Conservation (phyloP, 441 rosid species). For the Euphorbia celastroides region DNA sequence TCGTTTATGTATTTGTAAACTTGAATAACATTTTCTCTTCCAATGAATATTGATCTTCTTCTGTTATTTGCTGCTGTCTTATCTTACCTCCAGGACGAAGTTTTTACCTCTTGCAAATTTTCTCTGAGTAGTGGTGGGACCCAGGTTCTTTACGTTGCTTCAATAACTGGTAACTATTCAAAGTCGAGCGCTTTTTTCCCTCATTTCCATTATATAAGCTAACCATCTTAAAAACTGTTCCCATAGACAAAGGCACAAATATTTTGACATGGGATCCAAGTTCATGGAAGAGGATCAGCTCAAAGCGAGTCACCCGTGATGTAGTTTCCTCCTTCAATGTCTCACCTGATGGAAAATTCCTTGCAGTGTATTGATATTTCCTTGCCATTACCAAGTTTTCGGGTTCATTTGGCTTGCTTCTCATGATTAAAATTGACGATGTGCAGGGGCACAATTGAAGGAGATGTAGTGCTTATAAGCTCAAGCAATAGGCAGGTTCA, state of each 20-base stretch:
- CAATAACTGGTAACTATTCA: conserved; percentile 58
- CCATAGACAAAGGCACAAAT: conserved; percentile 60
- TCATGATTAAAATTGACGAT: conserved; percentile 9
- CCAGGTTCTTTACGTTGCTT: conserved; percentile 59
- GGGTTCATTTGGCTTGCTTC: conserved; percentile 12
- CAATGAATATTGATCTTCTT: not conserved
- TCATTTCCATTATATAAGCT: conserved; percentile 1
- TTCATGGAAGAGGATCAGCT: conserved; percentile 51
- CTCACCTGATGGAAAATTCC: conserved; percentile 77
- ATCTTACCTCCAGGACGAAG: conserved; percentile 60
- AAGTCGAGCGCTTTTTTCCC: not conserved
- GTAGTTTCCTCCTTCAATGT: conserved; percentile 66
- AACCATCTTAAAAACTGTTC: conserved; percentile 13
- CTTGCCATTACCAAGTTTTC: conserved; percentile 6
- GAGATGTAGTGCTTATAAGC: conserved; percentile 58
- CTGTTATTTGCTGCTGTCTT: conserved; percentile 22
- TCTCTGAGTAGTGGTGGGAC: conserved; percentile 39
- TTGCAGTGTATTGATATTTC: conserved; percentile 52
- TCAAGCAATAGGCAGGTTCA: conserved; percentile 41
- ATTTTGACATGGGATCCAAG: conserved; percentile 67
- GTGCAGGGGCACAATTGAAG: conserved; percentile 68
- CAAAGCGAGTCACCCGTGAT: conserved; percentile 53
- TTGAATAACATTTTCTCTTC: not conserved
- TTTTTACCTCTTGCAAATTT: conserved; percentile 78
- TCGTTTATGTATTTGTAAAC: not conserved